Conservation (phyloP, 306 rosid genomes). For the Cercis canadensis region DNA sequence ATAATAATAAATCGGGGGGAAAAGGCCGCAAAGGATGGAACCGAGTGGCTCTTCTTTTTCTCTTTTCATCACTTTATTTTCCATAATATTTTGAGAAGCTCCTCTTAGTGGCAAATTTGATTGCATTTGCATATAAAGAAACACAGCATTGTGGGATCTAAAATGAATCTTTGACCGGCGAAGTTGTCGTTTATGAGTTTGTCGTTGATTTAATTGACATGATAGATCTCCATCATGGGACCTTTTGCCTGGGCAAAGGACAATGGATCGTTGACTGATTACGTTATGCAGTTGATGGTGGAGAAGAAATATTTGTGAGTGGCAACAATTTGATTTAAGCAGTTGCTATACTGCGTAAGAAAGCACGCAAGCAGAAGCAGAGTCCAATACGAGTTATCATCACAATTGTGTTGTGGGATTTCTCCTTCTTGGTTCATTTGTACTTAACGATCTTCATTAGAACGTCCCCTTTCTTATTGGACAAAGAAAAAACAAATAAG, state of each 20-base stretch:
- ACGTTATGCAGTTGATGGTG: background rate
- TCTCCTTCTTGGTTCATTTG: background rate
- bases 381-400: conserved; percentile 3
- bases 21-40: too few relatives aligned
- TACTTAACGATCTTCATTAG: background rate
- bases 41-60: too few relatives aligned
- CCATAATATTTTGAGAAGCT: too few relatives aligned
- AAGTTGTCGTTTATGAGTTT: conserved; percentile 12
- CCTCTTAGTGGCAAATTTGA: background rate
- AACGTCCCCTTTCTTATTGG: background rate
- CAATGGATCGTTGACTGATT: too few relatives aligned
- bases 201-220: background rate
- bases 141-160: conserved; percentile 22
- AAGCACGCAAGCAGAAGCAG: background rate
- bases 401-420: background rate
- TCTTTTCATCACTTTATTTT: too few relatives aligned
- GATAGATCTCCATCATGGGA: conserved; percentile 8
- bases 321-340: background rate
- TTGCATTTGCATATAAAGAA: conserved; percentile 23
- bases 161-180: conserved; percentile 46
- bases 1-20: too few relatives aligned
- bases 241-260: background rate
- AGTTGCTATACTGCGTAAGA: too few relatives aligned
- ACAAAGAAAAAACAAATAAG: too few relatives aligned
- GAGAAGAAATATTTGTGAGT: too few relatives aligned